Evolutionary conservation across 768 basidiomycete genomes (phyloP), one percentile per base, ranked within the genome.

Genomic region (Panaeolus cyanescens): DNA sequence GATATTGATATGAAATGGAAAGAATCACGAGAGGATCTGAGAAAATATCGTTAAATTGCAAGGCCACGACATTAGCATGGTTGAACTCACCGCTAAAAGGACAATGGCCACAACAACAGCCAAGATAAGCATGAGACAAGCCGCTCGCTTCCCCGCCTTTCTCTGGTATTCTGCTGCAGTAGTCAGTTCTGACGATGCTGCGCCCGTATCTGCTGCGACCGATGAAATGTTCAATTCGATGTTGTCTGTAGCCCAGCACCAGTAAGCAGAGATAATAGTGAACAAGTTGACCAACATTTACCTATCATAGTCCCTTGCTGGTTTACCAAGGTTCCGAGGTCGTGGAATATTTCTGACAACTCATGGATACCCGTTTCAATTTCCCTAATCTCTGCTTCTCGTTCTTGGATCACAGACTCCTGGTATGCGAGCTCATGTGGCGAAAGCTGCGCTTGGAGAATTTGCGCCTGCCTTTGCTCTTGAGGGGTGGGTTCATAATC

Each of bases 281-380:
- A 32, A 25, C 17, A 34, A 42, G 55, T 45, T 32, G 8, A 33
- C 50, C 22, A 19, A 53, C 20, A 77, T 89, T 56, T 65, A 96
- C 96, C 96, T 56, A 99, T 79, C 92, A 99, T 93, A 55, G 86
- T 85, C 12, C 96, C 96, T 73, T 99, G 97, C 71, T 98, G 93
- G 61, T 88, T 86, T 1, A 99, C 96, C 50, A 99, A 81, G 15
- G 95, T 96, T 42, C 96, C 96, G 50, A 99, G 78, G 75, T 99
- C 96, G 55, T 92, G 86, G 82, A 99, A 99, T 70, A 99, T 98
- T 75, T 98, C 94, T 28, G 92, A 86, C 50, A 99, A 76, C 74
- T 99, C 96, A 69, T 96, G 94, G 59, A 99, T 98, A 6, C 97
- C 96, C 6, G 87, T 89, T 75, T 99, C 97, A 56, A 99, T 99